These are phyloP conservation scores for Flaveria floridana DNA, from an alignment of 140 eudicot species.

Conservation along the genomic window DNA sequence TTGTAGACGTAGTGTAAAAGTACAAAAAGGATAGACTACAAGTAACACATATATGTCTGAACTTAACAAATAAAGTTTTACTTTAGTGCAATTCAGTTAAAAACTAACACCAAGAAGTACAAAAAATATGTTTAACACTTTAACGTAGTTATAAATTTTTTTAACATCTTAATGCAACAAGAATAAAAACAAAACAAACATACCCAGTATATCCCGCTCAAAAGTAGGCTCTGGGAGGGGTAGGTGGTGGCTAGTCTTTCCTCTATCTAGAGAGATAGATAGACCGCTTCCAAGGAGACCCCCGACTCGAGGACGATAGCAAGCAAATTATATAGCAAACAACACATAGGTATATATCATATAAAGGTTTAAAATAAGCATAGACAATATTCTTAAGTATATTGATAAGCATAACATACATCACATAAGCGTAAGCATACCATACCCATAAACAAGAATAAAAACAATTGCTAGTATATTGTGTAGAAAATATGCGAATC, in stretches of 20 bases:
- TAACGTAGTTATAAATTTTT: neutral
- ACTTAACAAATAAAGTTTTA: neutral
- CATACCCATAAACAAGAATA: neutral
- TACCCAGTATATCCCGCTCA: too few relatives aligned
- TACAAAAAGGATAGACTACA: neutral
- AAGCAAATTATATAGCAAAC: too few relatives aligned
- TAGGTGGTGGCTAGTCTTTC: too few relatives aligned
- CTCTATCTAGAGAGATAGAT: too few relatives aligned
- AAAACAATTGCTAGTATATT: neutral
- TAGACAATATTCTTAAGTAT: too few relatives aligned
- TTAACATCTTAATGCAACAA: neutral
- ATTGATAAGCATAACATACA: too few relatives aligned
- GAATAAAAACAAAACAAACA: neutral
- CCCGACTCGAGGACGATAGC: too few relatives aligned
- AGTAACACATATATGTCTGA: neutral
- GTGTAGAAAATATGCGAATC: neutral
- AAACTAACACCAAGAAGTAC: neutral
- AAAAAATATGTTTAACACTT: neutral
- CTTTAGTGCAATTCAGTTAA: neutral
- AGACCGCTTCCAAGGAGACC: too few relatives aligned
- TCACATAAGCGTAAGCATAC: too few relatives aligned
- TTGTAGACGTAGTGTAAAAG: neutral
- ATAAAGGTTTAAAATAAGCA: too few relatives aligned
- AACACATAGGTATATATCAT: too few relatives aligned
- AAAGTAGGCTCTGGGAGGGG: too few relatives aligned